Evolutionary conservation across 2,329 filamentous ascomycete species (phyloP).

Genomic region (Botrytis deweyae): DNA sequence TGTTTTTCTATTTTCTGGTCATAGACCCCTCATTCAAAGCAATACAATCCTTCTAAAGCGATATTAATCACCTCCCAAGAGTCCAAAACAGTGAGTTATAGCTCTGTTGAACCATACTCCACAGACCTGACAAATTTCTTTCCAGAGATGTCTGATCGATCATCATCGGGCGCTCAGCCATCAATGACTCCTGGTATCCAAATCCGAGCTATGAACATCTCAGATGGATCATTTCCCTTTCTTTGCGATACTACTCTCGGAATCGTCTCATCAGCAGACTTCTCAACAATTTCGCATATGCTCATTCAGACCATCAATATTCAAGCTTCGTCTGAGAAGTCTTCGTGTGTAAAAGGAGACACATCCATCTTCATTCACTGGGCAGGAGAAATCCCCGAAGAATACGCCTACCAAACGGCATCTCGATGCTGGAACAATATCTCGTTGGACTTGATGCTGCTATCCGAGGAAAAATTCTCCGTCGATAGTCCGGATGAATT

Average conservation of each 20-base stretch:
- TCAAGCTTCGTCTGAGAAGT: not conserved
- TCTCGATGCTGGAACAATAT: not conserved
- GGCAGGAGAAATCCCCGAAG: not conserved
- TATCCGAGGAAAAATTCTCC: not conserved
- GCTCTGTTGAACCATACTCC: not conserved
- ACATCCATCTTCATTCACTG: not conserved
- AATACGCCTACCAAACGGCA: not conserved
- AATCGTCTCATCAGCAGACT: not conserved
- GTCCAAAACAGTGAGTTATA: not conserved
- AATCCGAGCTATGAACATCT: not conserved
- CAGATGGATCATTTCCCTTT: not conserved
- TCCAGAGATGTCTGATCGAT: not conserved
- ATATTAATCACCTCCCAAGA: not conserved
- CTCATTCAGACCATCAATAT: not conserved
- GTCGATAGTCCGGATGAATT: not conserved
- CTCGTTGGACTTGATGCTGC: not conserved
- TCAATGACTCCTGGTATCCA: not conserved
- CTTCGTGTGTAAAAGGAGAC: not conserved
- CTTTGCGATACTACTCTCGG: not conserved
- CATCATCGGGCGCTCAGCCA: not conserved
- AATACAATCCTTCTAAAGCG: not conserved
- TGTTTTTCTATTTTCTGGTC: not conserved
- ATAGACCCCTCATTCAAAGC: not conserved
- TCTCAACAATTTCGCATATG: not conserved
- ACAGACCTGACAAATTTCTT: not conserved